Evolutionary conservation across 129 eudicot genomes (phyloP).

Genomic region (Flaveria sonorensis): DNA sequence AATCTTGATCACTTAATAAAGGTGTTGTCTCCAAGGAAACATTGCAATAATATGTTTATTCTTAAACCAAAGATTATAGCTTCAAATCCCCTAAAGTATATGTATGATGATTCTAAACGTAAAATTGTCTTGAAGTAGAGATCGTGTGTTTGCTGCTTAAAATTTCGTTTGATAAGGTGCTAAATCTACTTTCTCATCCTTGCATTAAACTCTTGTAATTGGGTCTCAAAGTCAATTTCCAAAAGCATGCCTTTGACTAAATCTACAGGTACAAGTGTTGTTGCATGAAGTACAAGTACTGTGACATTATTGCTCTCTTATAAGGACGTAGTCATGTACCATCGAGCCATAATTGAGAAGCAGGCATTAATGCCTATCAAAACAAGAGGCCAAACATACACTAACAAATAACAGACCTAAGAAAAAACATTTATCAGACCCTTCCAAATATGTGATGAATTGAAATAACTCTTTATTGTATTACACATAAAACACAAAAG

Average conservation of each 20-base stretch:
- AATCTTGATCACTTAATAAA: not conserved
- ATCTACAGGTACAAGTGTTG: slow-evolving; percentile 15
- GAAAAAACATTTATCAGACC: too few species aligned
- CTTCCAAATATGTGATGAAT: too few species aligned
- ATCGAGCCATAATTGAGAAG: slow-evolving; percentile 47
- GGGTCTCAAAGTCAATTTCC: slow-evolving; percentile 7
- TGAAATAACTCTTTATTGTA: too few species aligned
- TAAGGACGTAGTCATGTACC: slow-evolving; percentile 40
- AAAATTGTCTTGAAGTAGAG: too few species aligned
- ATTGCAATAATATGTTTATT: too few species aligned
- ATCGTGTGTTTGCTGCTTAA: too few species aligned
- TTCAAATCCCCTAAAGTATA: too few species aligned
- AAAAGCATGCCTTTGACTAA: slow-evolving; percentile 20
- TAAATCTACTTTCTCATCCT: not conserved
- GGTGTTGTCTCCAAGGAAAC: not conserved
- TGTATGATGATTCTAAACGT: too few species aligned
- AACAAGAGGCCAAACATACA: slow-evolving; percentile 49
- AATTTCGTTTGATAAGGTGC: too few species aligned
- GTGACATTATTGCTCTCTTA: slow-evolving; percentile 20
- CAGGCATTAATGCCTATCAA: slow-evolving; percentile 44
- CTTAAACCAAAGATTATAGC: too few species aligned
- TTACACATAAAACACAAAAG: too few species aligned
- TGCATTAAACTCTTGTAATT: not conserved
- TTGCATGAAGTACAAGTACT: slow-evolving; percentile 27
- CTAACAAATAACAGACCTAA: too few species aligned